phyloP scores from a whole-genome alignment of 2,329 filamentous ascomycete genomes.

The Rhinocladiella mackenziei region DNA sequence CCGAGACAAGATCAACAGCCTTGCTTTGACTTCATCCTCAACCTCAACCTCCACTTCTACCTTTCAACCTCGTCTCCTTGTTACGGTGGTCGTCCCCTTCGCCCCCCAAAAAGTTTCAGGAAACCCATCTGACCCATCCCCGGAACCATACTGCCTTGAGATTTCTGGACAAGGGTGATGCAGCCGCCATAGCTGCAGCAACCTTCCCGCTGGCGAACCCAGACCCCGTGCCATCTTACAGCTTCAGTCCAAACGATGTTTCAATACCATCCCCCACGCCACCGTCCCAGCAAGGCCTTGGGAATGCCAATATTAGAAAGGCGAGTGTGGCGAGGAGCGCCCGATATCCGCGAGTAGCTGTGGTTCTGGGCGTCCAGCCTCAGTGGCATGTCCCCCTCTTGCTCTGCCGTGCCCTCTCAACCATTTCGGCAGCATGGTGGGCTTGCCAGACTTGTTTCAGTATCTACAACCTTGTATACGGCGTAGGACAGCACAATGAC shows the following conservation, averaged over 20 bases:
- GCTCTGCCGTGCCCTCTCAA: slow-evolving; percentile 66
- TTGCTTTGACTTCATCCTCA: too few species aligned
- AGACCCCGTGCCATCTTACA: slow-evolving; percentile 18
- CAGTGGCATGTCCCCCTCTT: slow-evolving; percentile 71
- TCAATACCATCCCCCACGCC: neutral
- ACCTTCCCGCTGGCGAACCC: slow-evolving; percentile 21
- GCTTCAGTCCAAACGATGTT: slow-evolving; percentile 3
- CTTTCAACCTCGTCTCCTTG: too few species aligned
- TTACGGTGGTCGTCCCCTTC: too few species aligned
- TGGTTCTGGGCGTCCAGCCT: slow-evolving; percentile 68
- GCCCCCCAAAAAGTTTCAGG: too few species aligned
- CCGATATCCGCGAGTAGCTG: slow-evolving; percentile 72
- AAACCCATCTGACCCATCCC: too few species aligned
- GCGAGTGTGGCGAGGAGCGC: slow-evolving; percentile 29
- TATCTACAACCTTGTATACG: slow-evolving; percentile 42
- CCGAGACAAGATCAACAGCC: too few species aligned
- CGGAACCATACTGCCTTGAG: too few species aligned
- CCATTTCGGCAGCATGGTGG: slow-evolving; percentile 68
- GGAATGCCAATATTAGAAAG: slow-evolving; percentile 3
- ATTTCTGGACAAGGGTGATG: slow-evolving; percentile 19
- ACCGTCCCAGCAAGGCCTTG: neutral
- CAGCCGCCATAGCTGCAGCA: slow-evolving; percentile 26
- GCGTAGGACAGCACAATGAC: slow-evolving; percentile 40
- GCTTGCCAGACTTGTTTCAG: slow-evolving; percentile 60
- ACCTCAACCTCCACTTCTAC: too few species aligned